Percentiles rank a stretch among this genome's conserved stretches.
Conservation (phyloP, 441 rosid species). For the Brassica hybrid region DNA sequence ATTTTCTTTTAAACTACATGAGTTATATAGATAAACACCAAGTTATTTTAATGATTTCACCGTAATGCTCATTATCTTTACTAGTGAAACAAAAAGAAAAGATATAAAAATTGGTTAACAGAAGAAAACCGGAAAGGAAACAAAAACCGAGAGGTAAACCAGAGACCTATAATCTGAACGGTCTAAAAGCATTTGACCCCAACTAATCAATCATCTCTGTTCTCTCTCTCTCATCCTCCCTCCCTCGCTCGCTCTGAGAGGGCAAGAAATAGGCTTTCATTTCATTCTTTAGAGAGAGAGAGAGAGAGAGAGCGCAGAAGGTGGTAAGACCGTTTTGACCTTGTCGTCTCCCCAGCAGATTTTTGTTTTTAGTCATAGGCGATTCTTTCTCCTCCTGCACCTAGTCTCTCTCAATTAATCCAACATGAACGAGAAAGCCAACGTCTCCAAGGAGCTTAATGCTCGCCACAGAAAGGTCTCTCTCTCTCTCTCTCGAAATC, state of each 20-base stretch:
- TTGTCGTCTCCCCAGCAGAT: conserved; percentile 35
- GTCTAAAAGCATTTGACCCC: conserved; percentile 28
- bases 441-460: conserved; percentile 97
- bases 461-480: conserved; percentile 84
- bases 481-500: not conserved
- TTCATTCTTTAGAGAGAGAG: conserved; percentile 33
- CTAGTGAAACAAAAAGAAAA: not conserved
- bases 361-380: conserved; percentile 21
- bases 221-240: conserved; percentile 15
- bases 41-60: not conserved
- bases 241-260: conserved; percentile 12
- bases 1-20: not conserved
- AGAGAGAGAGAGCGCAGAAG: conserved; percentile 38
- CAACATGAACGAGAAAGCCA: conserved; percentile 97
- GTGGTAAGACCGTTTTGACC: conserved; percentile 45
- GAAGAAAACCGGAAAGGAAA: not conserved
- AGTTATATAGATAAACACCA: not conserved
- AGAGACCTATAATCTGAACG: conserved; percentile 30
- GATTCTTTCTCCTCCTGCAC: not conserved
- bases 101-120: not conserved
- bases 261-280: not conserved
- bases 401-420: conserved; percentile 14
- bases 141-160: conserved; percentile 29
- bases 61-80: not conserved
- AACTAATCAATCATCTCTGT: not conserved